phyloP scores from a whole-genome alignment of 2,329 filamentous ascomycete genomes.

The Arthroderma uncinatum region DNA sequence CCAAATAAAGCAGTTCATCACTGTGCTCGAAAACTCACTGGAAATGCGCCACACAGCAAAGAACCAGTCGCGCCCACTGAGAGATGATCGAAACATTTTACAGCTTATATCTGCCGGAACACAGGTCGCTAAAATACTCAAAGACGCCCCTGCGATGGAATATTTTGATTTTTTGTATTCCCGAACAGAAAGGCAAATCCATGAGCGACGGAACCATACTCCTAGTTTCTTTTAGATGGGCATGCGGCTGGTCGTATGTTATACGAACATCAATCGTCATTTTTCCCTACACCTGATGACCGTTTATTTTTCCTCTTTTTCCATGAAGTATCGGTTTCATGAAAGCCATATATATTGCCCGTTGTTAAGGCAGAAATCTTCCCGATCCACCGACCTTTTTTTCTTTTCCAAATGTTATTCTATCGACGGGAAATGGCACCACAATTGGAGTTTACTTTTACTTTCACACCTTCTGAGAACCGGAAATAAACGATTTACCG shows the following conservation, averaged over 20 bases:
- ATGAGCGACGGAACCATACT: conserved; percentile 45
- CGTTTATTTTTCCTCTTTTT: background rate
- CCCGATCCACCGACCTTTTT: background rate
- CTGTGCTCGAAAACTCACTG: conserved; percentile 74
- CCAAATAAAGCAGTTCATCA: conserved; percentile 85
- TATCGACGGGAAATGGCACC: background rate
- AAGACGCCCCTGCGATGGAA: conserved; percentile 73
- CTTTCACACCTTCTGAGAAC: background rate
- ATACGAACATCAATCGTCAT: background rate
- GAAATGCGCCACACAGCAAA: conserved; percentile 80
- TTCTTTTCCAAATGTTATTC: background rate
- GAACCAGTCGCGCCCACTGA: conserved; percentile 69
- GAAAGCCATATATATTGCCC: background rate
- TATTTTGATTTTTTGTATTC: conserved; percentile 72
- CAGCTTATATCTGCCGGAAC: conserved; percentile 79
- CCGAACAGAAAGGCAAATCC: conserved; percentile 67
- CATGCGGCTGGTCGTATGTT: conserved; percentile 4
- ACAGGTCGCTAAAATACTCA: conserved; percentile 77
- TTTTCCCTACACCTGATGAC: background rate
- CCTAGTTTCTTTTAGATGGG: conserved; percentile 23
- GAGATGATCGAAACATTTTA: conserved; percentile 79
- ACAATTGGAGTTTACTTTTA: background rate
- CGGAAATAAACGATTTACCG: background rate
- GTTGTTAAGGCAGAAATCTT: background rate
- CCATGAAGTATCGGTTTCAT: conserved; percentile 3